Evolutionary conservation across 2,329 filamentous ascomycete species (phyloP).

Genomic region (Lojkania enalia): DNA sequence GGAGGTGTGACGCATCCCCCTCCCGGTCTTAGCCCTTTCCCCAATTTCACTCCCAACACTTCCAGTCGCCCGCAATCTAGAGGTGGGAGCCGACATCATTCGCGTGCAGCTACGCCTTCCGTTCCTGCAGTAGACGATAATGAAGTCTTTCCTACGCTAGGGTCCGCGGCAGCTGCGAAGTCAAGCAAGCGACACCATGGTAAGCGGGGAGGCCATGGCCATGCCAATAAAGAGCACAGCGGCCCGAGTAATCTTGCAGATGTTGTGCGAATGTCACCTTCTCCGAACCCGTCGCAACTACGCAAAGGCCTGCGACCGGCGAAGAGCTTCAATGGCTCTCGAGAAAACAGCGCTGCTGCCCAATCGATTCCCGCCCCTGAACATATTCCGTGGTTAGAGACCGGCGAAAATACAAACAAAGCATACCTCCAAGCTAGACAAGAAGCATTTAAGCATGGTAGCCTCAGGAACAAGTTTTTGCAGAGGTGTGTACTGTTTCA

Average conservation of each 20-base stretch:
- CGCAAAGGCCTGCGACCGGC: conserved; percentile 65
- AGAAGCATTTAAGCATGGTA: conserved; percentile 96
- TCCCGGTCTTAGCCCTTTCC: conserved; percentile 69
- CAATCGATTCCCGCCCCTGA: conserved; percentile 85
- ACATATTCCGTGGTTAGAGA: conserved; percentile 95
- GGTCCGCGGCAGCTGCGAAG: conserved; percentile 72
- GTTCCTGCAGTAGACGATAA: conserved; percentile 87
- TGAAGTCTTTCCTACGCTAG: conserved; percentile 90
- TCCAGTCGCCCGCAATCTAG: conserved; percentile 74
- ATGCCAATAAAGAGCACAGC: conserved; percentile 54
- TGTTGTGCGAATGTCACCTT: conserved; percentile 92
- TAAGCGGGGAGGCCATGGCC: conserved; percentile 80
- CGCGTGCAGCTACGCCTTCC: conserved; percentile 63
- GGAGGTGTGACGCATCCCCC: conserved; percentile 58
- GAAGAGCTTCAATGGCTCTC: conserved; percentile 66
- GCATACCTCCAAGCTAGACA: conserved; percentile 92
- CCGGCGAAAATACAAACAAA: conserved; percentile 86
- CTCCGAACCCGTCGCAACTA: conserved; percentile 67
- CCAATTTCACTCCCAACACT: conserved; percentile 57
- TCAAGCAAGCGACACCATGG: conserved; percentile 89
- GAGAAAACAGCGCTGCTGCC: conserved; percentile 79
- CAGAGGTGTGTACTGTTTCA: conserved; percentile 68
- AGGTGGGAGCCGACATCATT: conserved; percentile 79
- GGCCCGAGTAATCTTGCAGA: conserved; percentile 81
- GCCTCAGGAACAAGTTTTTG: conserved; percentile 92